Evolutionary conservation across 345 rosid genomes (phyloP), one percentile per base, ranked within the genome.

Genomic region (Gossypioides kirkii): DNA sequence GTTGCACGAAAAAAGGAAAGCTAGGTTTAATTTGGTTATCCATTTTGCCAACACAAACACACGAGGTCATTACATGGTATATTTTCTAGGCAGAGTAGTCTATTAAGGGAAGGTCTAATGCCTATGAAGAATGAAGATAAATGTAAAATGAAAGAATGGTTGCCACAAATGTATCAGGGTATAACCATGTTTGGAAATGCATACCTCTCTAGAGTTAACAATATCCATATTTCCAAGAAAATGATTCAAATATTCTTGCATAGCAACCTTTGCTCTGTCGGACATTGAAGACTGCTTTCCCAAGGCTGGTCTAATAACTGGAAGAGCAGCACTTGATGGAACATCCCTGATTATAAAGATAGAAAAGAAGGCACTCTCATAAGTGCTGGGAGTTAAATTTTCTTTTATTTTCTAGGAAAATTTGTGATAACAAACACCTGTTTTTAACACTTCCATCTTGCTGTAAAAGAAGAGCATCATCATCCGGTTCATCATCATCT

Each of bases 261-360:
- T 95, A 54, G 99, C 97, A 77, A 84, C 88, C 87, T 95, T 95
- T 62, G 96, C 96, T 80, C 90, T 85, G 53, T 87, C 96, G 1
- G 99, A 87, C 76, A 95, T 88, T 2, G 99, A 90, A 77, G 91
- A 86, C 75, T 92, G 99, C 84, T 96, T 89, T 72, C 97, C 96
- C 71, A 95, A 73, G 43, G 89, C 88, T 18, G 99, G 99, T 61
- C 96, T 94, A 74, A 95, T 88, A 72, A 95, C 90, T 45, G 96
- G 92, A 74, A 95, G 84, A 77, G 96, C 99, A 79, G 99, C 99
- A 71, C 86, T 92, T 66, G 99, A 91, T 18, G 99, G 99, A 86
- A 95, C 96, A 86, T 93, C 89, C 88, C 99, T 95, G 91, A 73
- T 86, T 71, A 80, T 76, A 80, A 55, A 55, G 22, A 56, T 8